Conservation (phyloP, 1,284 basidiomycete species). For the Fistulina hepatica region DNA sequence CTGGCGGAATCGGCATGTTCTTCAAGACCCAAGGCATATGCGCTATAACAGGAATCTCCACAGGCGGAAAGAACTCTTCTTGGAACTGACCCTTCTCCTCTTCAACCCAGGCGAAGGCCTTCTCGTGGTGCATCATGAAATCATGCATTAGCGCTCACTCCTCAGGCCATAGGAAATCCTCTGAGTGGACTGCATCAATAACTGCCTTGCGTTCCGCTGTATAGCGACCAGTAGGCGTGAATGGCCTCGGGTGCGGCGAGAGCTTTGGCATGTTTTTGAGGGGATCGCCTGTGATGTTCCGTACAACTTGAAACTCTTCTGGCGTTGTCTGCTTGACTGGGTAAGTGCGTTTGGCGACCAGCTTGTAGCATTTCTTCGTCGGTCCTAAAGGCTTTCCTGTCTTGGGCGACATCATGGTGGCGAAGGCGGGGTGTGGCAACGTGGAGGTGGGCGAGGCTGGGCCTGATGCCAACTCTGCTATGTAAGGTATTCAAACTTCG, state of each 20-base stretch:
- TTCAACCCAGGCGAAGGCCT: slow-evolving; percentile 25
- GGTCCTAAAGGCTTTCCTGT: too few species aligned
- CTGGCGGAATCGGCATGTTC: slow-evolving; percentile 20
- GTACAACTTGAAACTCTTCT: too few species aligned
- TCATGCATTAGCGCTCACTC: slow-evolving; percentile 17
- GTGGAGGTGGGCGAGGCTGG: too few species aligned
- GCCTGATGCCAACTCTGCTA: too few species aligned
- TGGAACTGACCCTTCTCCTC: slow-evolving; percentile 23
- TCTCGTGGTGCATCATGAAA: slow-evolving; percentile 15
- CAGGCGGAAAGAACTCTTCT: slow-evolving; percentile 25
- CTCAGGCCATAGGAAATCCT: slow-evolving; percentile 13
- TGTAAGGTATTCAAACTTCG: too few species aligned
- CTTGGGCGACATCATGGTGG: too few species aligned
- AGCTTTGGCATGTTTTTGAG: slow-evolving; percentile 15
- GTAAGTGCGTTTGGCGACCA: too few species aligned
- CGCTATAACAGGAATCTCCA: slow-evolving; percentile 23
- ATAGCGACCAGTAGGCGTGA: slow-evolving; percentile 9
- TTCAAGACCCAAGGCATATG: slow-evolving; percentile 18
- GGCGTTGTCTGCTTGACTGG: too few species aligned
- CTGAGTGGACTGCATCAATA: slow-evolving; percentile 15
- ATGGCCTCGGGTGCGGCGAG: slow-evolving; percentile 1
- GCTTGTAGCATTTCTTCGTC: too few species aligned
- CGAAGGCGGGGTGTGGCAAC: too few species aligned
- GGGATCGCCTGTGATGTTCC: slow-evolving; percentile 15
- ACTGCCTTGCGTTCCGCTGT: slow-evolving; percentile 3